Conservation (phyloP, 2,329 filamentous ascomycete genomes). For the Rhinocladiella mackenziei region DNA sequence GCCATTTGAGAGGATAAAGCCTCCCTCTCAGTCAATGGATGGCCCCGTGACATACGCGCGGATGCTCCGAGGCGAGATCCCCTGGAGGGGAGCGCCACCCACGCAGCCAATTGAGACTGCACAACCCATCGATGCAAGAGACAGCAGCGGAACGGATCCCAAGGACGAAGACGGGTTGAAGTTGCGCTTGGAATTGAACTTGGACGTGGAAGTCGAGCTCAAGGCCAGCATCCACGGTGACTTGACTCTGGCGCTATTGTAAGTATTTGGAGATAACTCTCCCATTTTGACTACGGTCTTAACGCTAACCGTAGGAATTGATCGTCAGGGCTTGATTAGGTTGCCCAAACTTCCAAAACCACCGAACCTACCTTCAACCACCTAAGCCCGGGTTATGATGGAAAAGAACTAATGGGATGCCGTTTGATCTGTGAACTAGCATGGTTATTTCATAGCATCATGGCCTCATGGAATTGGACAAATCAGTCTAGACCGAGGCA, state of each 20-base stretch:
- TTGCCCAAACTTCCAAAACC: conserved; percentile 22
- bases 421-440: conserved; percentile 1
- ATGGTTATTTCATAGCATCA: background rate
- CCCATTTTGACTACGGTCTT: too few relatives aligned
- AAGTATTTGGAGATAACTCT: conserved; percentile 40
- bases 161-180: conserved; percentile 52
- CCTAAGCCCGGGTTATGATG: conserved; percentile 8
- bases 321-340: conserved; percentile 27
- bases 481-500: background rate
- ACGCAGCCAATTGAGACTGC: conserved; percentile 42
- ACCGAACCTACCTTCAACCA: conserved; percentile 13
- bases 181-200: conserved; percentile 69
- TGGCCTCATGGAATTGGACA: background rate
- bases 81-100: conserved; percentile 50
- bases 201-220: conserved; percentile 78
- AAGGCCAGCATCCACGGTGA: conserved; percentile 85
- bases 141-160: conserved; percentile 37
- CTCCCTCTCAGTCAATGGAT: conserved; percentile 54
- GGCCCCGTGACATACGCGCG: conserved; percentile 54
- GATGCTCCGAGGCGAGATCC: conserved; percentile 53
- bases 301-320: conserved; percentile 27
- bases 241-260: conserved; percentile 73
- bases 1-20: conserved; percentile 54
- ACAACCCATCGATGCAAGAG: conserved; percentile 45
- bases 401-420: conserved; percentile 3